Percentiles rank a stretch among this genome's conserved stretches.
These are phyloP conservation scores for Trichoderma breve DNA, from an alignment of 2,329 filamentous ascomycete genomes.

Conservation along the genomic window DNA sequence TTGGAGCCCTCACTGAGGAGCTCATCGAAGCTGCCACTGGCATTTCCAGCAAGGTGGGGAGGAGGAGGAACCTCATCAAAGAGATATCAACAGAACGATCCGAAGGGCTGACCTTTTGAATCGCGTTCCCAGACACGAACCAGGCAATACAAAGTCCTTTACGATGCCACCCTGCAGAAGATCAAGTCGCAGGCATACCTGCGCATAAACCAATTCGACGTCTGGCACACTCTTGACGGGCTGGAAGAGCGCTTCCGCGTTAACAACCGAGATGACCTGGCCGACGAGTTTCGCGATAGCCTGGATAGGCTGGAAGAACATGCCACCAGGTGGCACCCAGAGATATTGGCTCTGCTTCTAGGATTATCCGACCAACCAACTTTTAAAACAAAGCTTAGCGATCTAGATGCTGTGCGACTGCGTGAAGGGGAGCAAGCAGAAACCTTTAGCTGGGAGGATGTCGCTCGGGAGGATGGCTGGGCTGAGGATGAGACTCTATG, in stretches of 20 bases:
- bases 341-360: slow-evolving; percentile 74
- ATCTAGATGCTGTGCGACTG: slow-evolving; percentile 54
- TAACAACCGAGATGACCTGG: slow-evolving; percentile 73
- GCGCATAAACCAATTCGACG: slow-evolving; percentile 74
- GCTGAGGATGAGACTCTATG: slow-evolving; percentile 66
- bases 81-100: neutral
- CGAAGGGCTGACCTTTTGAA: slow-evolving; percentile 11
- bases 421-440: slow-evolving; percentile 44
- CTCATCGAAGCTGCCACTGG: slow-evolving; percentile 64
- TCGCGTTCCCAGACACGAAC: slow-evolving; percentile 26
- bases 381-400: slow-evolving; percentile 63
- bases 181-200: slow-evolving; percentile 57
- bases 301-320: slow-evolving; percentile 56
- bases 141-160: slow-evolving; percentile 43
- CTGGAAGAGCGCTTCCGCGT: slow-evolving; percentile 85
- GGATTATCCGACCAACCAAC: slow-evolving; percentile 79
- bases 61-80: neutral
- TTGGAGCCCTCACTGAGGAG: slow-evolving; percentile 66
- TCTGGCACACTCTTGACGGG: slow-evolving; percentile 62
- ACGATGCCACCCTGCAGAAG: slow-evolving; percentile 50
- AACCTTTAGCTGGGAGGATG: slow-evolving; percentile 72
- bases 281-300: slow-evolving; percentile 63
- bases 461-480: slow-evolving; percentile 73
- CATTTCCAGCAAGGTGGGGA: slow-evolving; percentile 50
- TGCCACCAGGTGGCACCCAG: slow-evolving; percentile 68